A percentile compares a stretch with the other conserved stretches of the same genome.
phyloP scores from a whole-genome alignment of 345 rosid species.

The thale cress (Arabidopsis thaliana) region TAIR10.1 NC_003070.9:18589001-18589500 shows the following conservation, averaged over 20 bases:
- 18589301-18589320: conserved; percentile 20
- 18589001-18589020: neutral
- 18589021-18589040: neutral
- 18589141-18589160: conserved; percentile 30
- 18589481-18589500: neutral
- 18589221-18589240: neutral
- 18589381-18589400: neutral
- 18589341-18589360: neutral
- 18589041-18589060: neutral
- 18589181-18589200: neutral
- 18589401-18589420: neutral
- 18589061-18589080: conserved; percentile 6
- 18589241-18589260: conserved; percentile 8
- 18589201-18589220: conserved; percentile 12
- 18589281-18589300: conserved; percentile 8
- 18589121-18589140: conserved; percentile 71
- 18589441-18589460: neutral
- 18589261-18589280: neutral
- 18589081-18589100: neutral
- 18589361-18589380: neutral
- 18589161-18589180: neutral
- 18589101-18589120: neutral
- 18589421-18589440: neutral
- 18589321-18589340: neutral
- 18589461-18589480: neutral